Conservation (phyloP, 2,329 filamentous ascomycete genomes). For the Alternaria angustiovoidea region DNA sequence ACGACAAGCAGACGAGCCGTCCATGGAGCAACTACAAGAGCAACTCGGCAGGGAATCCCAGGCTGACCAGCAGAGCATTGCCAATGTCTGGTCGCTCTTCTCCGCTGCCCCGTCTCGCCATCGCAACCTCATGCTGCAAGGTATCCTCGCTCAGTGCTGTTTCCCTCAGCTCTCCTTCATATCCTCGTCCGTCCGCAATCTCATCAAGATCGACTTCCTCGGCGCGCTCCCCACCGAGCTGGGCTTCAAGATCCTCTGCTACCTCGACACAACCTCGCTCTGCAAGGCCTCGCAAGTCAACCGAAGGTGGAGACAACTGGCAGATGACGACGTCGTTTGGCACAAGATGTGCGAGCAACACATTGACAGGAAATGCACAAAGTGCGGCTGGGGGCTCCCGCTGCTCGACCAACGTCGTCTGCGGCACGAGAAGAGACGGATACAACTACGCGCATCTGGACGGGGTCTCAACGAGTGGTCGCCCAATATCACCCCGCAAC, state of each 20-base stretch:
- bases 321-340: conserved; percentile 98
- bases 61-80: conserved; percentile 91
- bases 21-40: conserved; percentile 94
- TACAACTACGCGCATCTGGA: conserved; percentile 72
- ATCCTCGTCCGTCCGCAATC: conserved; percentile 86
- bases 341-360: conserved; percentile 98
- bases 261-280: conserved; percentile 89
- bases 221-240: conserved; percentile 88
- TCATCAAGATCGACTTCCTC: conserved; percentile 97
- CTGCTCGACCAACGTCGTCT: conserved; percentile 87
- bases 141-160: conserved; percentile 95
- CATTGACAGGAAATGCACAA: conserved; percentile 90
- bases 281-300: conserved; percentile 97
- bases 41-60: conserved; percentile 83
- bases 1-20: conserved; percentile 89
- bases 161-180: conserved; percentile 96
- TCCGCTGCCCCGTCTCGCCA: conserved; percentile 94
- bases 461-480: conserved; percentile 64
- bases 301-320: conserved; percentile 82
- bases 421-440: conserved; percentile 85
- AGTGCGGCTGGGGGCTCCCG: conserved; percentile 94
- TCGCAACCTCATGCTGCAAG: conserved; percentile 93
- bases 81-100: conserved; percentile 97
- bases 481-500: conserved; percentile 59
- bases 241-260: conserved; percentile 90